Percentiles rank a stretch among this genome's conserved stretches.
Evolutionary conservation across 2,329 filamentous ascomycete genomes (phyloP).

Genomic region (Sphaerostilbella broomeana): DNA sequence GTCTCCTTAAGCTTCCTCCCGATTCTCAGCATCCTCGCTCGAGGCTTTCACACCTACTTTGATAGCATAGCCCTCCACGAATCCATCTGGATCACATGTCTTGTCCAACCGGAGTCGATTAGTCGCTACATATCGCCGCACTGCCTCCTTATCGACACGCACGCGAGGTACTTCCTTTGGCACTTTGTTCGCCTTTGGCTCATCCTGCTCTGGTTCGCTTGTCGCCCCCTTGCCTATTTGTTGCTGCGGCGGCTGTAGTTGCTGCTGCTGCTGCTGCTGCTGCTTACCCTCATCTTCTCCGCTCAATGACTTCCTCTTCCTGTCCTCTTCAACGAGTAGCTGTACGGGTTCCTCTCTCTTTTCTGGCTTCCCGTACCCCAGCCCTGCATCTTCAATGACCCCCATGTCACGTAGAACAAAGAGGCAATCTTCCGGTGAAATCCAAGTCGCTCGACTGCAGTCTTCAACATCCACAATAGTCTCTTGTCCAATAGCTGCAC

Average conservation of each 20-base stretch:
- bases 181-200: conserved; percentile 24
- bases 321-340: conserved; percentile 5
- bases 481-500: conserved; percentile 26
- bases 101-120: conserved; percentile 57
- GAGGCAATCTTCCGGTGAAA: conserved; percentile 77
- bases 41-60: conserved; percentile 31
- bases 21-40: conserved; percentile 25
- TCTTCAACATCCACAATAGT: conserved; percentile 59
- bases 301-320: conserved; percentile 15
- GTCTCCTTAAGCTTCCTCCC: conserved; percentile 12
- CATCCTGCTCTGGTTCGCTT: conserved; percentile 17
- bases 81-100: conserved; percentile 68
- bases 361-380: conserved; percentile 35
- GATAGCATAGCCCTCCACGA: conserved; percentile 60
- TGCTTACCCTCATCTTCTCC: conserved; percentile 16
- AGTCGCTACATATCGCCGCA: conserved; percentile 60
- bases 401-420: conserved; percentile 73
- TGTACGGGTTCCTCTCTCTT: conserved; percentile 14
- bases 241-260: no score
- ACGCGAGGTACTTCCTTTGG: conserved; percentile 38
- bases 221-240: conserved; percentile 11
- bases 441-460: conserved; percentile 73
- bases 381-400: conserved; percentile 53
- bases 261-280: no score
- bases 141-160: conserved; percentile 45